phyloP scores from a whole-genome alignment of 1,284 basidiomycete genomes.

The Lignosus rhinocerotis region DNA sequence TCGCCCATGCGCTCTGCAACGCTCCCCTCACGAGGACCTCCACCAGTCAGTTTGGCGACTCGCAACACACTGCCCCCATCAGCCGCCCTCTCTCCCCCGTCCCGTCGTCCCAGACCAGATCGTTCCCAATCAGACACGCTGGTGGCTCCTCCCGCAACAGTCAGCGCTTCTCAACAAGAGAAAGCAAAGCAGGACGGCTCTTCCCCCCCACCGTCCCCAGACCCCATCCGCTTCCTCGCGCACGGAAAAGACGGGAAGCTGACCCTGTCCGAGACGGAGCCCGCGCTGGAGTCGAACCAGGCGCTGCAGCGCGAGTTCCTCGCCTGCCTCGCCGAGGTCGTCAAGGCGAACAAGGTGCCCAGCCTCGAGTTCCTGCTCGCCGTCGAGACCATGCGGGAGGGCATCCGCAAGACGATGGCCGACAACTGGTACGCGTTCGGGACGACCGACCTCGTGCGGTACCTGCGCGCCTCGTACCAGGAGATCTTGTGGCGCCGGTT shows the following conservation, averaged over 20 bases:
- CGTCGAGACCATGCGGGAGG: conserved; percentile 5
- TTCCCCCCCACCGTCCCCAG: not conserved
- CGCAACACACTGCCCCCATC: not conserved
- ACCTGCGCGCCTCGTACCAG: conserved; percentile 2
- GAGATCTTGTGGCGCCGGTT: conserved; percentile 13
- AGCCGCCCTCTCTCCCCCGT: not conserved
- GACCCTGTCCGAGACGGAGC: conserved; percentile 10
- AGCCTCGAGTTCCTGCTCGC: conserved; percentile 13
- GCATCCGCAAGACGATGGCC: conserved; percentile 14
- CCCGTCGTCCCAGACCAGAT: not conserved
- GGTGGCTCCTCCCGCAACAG: not conserved
- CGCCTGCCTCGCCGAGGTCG: conserved; percentile 15
- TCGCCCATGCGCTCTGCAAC: not conserved
- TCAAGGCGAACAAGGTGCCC: conserved; percentile 15
- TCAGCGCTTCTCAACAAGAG: not conserved
- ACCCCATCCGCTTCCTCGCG: conserved; percentile 10
- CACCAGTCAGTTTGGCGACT: not conserved
- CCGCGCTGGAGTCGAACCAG: conserved; percentile 7
- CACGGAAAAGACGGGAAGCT: conserved; percentile 6
- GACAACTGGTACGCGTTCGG: conserved; percentile 16
- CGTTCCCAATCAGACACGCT: not conserved
- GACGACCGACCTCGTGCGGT: conserved; percentile 10
- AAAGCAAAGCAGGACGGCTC: not conserved
- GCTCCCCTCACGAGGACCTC: not conserved
- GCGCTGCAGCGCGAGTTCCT: conserved; percentile 19